These are phyloP conservation scores for Ceratocystis variospora DNA, from an alignment of 2,329 filamentous ascomycete species.

Conservation along the genomic window DNA sequence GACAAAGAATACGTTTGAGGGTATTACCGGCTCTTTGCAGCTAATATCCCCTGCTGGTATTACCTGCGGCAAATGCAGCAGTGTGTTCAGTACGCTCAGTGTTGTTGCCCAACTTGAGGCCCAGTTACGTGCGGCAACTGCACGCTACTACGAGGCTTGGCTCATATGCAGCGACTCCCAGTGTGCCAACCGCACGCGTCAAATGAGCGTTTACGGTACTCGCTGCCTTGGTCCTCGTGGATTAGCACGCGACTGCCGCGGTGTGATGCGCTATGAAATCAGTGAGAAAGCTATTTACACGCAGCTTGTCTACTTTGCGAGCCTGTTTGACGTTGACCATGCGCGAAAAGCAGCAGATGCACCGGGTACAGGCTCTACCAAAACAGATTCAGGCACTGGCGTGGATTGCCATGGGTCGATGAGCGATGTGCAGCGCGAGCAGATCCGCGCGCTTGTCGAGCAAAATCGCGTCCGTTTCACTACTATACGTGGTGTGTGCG, in stretches of 20 bases:
- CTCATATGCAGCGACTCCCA: constrained; percentile 79
- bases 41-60: constrained; percentile 62
- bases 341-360: constrained; percentile 43
- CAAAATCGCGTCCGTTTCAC: constrained; percentile 70
- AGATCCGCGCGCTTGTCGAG: constrained; percentile 58
- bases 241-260: constrained; percentile 68
- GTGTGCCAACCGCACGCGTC: constrained; percentile 74
- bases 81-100: constrained; percentile 52
- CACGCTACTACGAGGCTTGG: constrained; percentile 85
- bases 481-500: constrained; percentile 63
- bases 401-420: constrained; percentile 21
- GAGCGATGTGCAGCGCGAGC: constrained; percentile 44
- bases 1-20: constrained; percentile 57
- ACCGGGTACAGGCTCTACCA: constrained; percentile 22
- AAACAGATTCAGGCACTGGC: constrained; percentile 21
- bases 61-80: constrained; percentile 55
- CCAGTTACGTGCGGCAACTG: constrained; percentile 63
- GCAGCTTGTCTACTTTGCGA: constrained; percentile 76
- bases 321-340: constrained; percentile 81
- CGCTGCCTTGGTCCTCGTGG: constrained; percentile 80
- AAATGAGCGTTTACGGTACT: constrained; percentile 85
- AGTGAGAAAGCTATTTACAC: constrained; percentile 87
- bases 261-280: constrained; percentile 79
- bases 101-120: constrained; percentile 78
- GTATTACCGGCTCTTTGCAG: constrained; percentile 46